These are phyloP conservation scores for Colletotrichum australisinense DNA, from an alignment of 2,329 filamentous ascomycete species.

Conservation along the genomic window DNA sequence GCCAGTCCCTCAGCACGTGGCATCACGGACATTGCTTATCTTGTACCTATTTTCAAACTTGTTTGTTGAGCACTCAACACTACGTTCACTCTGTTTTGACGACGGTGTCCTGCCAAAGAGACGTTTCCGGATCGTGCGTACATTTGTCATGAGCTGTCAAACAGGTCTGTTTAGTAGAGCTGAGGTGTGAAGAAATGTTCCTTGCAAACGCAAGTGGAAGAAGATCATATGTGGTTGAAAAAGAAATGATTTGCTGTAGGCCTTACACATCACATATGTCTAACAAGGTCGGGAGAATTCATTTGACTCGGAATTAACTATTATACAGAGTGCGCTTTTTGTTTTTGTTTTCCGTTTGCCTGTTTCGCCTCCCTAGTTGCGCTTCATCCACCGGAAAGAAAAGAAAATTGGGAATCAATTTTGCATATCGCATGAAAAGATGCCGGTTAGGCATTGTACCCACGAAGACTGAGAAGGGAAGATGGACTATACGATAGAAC, in stretches of 20 bases:
- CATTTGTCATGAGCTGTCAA: not conserved
- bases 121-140: not conserved
- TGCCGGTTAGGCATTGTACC: slow-evolving; percentile 18
- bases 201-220: not conserved
- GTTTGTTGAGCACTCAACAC: not conserved
- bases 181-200: not conserved
- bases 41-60: not conserved
- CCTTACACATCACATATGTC: not conserved
- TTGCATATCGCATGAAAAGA: slow-evolving; percentile 11
- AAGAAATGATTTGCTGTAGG: not conserved
- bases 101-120: not conserved
- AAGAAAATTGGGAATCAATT: slow-evolving; percentile 38
- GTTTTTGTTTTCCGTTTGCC: not conserved
- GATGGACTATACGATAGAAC: slow-evolving; percentile 16
- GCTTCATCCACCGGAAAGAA: slow-evolving; percentile 1
- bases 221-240: not conserved
- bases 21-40: not conserved
- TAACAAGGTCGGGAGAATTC: not conserved
- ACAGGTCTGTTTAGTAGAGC: not conserved
- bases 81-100: not conserved
- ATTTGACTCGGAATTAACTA: slow-evolving; percentile 25
- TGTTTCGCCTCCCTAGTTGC: not conserved
- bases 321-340: slow-evolving; percentile 30
- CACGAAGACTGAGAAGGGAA: slow-evolving; percentile 9
- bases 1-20: not conserved